These are phyloP conservation scores for Myxozyma neglecta DNA, from an alignment of 805 yeast species.

Conservation along the genomic window DNA sequence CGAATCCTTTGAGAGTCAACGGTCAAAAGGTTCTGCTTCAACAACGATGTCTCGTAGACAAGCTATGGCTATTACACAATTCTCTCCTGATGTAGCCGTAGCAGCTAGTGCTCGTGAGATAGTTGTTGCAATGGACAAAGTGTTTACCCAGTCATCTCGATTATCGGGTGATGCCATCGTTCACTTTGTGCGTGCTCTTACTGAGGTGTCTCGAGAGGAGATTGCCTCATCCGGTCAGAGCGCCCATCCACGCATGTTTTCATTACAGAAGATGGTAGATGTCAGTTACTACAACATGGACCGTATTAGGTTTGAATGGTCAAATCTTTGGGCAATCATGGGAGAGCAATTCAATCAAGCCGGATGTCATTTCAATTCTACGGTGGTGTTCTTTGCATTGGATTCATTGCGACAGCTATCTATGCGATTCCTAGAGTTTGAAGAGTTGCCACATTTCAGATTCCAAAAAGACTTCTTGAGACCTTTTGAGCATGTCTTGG, in stretches of 20 bases:
- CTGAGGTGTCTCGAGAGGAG: conserved; percentile 86
- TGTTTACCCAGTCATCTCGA: conserved; percentile 77
- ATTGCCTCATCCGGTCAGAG: conserved; percentile 84
- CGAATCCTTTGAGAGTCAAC: conserved; percentile 32
- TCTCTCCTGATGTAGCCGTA: conserved; percentile 38
- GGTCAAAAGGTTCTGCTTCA: conserved; percentile 17
- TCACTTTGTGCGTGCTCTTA: conserved; percentile 80
- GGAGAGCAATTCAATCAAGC: conserved; percentile 84
- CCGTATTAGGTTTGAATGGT: conserved; percentile 95
- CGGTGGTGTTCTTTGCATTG: conserved; percentile 83
- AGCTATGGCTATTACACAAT: conserved; percentile 13
- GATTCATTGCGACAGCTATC: conserved; percentile 92
- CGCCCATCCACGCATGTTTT: conserved; percentile 82
- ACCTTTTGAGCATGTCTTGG: conserved; percentile 81
- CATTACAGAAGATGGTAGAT: conserved; percentile 93
- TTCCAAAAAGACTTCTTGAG: conserved; percentile 91
- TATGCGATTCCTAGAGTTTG: conserved; percentile 87
- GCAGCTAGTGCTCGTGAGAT: conserved; percentile 41
- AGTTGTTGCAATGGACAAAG: conserved; percentile 65
- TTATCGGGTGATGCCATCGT: conserved; percentile 82
- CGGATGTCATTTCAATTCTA: conserved; percentile 73
- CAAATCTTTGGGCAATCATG: conserved; percentile 91
- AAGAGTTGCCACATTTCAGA: conserved; percentile 91
- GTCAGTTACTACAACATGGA: conserved; percentile 97
- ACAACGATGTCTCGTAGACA: conserved; percentile 3